Percentiles rank a stretch among this genome's conserved stretches.
phyloP scores from a whole-genome alignment of 495 filamentous ascomycete genomes.

The Penicillium dipodomyicola region DNA sequence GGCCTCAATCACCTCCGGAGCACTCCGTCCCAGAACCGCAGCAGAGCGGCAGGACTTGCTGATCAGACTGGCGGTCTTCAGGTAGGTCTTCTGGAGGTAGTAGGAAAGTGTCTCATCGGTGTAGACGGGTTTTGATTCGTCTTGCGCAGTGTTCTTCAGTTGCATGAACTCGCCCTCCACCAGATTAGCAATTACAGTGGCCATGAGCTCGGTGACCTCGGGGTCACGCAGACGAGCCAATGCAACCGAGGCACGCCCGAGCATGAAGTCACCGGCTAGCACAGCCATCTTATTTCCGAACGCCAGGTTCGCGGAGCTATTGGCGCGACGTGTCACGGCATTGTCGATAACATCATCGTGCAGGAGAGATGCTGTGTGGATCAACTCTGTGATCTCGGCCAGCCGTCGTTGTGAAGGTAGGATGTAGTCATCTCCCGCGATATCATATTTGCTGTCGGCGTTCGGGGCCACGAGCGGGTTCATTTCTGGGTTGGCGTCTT shows the following conservation, averaged over 20 bases:
- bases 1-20: constrained; percentile 78
- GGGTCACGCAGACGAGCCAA: constrained; percentile 85
- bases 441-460: constrained; percentile 48
- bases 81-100: constrained; percentile 98
- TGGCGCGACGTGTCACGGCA: constrained; percentile 74
- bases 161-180: constrained; percentile 99
- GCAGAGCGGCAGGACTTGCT: constrained; percentile 92
- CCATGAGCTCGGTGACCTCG: constrained; percentile 90
- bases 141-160: constrained; percentile 88
- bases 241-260: constrained; percentile 90
- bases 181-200: constrained; percentile 94
- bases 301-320: constrained; percentile 83
- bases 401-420: constrained; percentile 89
- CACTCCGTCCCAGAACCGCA: constrained; percentile 76
- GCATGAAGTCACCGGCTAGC: constrained; percentile 88
- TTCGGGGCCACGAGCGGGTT: constrained; percentile 50
- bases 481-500: constrained; percentile 76
- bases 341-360: constrained; percentile 99
- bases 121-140: constrained; percentile 78
- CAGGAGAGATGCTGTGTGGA: constrained; percentile 92
- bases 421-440: constrained; percentile 64
- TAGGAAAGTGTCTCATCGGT: constrained; percentile 85
- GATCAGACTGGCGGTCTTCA: constrained; percentile 94
- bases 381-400: constrained; percentile 94
- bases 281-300: constrained; percentile 99